A percentile compares a stretch with the other conserved stretches of the same genome.
phyloP scores from a whole-genome alignment of 1,139 yeast genomes.

The Sugiyamaella pinicola region DNA sequence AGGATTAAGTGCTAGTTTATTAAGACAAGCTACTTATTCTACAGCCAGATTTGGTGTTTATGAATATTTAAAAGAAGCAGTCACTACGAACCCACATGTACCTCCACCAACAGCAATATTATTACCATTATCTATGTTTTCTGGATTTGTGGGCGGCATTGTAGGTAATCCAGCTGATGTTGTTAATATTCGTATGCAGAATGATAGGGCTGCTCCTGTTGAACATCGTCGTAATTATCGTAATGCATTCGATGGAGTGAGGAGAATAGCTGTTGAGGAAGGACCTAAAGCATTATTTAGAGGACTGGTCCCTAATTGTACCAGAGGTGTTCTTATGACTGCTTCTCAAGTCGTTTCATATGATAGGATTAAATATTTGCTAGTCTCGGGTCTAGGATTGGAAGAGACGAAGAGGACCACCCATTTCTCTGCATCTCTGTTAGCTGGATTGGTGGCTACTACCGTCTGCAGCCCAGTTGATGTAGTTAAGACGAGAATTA shows the following conservation, averaged over 20 bases:
- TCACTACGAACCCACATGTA: constrained; percentile 39
- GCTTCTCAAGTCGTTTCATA: constrained; percentile 90
- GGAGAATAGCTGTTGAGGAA: constrained; percentile 62
- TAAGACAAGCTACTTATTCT: constrained; percentile 87
- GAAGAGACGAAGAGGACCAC: constrained; percentile 68
- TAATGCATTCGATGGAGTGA: constrained; percentile 77
- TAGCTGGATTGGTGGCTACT: constrained; percentile 86
- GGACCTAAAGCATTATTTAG: constrained; percentile 63
- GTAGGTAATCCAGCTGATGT: constrained; percentile 90
- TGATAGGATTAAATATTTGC: constrained; percentile 67
- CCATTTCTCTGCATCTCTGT: constrained; percentile 72
- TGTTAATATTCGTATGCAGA: constrained; percentile 89
- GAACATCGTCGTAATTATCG: constrained; percentile 71
- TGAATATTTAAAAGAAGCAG: constrained; percentile 65
- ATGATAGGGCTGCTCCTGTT: constrained; percentile 69
- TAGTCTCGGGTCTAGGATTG: constrained; percentile 55
- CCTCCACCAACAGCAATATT: constrained; percentile 51
- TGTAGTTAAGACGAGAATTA: constrained; percentile 83
- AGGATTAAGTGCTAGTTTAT: constrained; percentile 77
- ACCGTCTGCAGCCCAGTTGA: constrained; percentile 93
- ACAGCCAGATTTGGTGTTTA: constrained; percentile 84
- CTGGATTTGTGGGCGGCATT: constrained; percentile 82
- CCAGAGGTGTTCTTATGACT: constrained; percentile 85
- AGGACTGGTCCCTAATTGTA: constrained; percentile 76
- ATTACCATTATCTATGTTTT: constrained; percentile 77